These are phyloP conservation scores for Zizania latifolia DNA, from an alignment of 176 grass and related monocot species.

Conservation along the genomic window DNA sequence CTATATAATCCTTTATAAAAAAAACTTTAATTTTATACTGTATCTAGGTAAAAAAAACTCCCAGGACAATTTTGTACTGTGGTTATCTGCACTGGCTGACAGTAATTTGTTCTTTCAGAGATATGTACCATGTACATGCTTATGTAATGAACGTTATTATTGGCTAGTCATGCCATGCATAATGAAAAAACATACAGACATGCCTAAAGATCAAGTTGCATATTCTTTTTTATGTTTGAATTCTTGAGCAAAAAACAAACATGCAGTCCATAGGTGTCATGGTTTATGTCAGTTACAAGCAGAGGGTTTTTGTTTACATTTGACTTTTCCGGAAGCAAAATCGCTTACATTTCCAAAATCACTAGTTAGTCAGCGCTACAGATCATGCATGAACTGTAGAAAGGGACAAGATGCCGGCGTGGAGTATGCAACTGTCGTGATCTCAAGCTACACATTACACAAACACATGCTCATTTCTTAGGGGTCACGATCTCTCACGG, in stretches of 20 bases:
- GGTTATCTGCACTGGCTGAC: neutral
- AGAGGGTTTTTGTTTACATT: neutral
- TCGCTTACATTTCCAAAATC: neutral
- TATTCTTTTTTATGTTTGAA: neutral
- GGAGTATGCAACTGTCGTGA: neutral
- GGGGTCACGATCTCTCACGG: neutral
- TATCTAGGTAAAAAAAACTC: neutral
- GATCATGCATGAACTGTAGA: neutral
- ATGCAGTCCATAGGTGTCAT: neutral
- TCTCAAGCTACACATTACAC: neutral
- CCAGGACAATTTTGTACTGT: neutral
- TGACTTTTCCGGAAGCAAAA: neutral
- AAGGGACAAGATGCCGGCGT: neutral
- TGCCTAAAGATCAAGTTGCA: neutral
- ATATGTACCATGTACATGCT: neutral
- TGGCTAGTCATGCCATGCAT: neutral
- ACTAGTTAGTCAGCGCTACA: neutral
- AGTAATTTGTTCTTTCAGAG: neutral
- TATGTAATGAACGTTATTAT: neutral
- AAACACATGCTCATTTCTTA: neutral
- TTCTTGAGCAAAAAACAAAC: neutral
- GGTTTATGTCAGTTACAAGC: neutral
- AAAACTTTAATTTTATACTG: too few relatives aligned
- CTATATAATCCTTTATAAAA: too few relatives aligned
- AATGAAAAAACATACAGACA: neutral